phyloP scores from a whole-genome alignment of 2,329 filamentous ascomycete species.

The Pochonia chlamydosporia region DNA sequence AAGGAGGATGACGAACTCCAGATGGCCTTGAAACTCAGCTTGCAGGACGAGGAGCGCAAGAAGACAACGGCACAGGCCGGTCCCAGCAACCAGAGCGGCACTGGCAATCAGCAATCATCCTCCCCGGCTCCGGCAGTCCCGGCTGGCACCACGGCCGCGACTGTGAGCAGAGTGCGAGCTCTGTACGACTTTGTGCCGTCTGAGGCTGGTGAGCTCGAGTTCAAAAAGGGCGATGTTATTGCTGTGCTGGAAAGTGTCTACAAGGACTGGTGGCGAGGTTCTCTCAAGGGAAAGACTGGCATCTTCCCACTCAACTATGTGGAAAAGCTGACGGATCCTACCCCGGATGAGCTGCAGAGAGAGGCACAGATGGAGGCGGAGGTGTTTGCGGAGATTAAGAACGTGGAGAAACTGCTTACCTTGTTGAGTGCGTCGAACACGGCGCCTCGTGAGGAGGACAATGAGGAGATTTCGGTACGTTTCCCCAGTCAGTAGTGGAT shows the following conservation, averaged over 20 bases:
- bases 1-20: slow-evolving; percentile 97
- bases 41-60: slow-evolving; percentile 76
- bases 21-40: slow-evolving; percentile 86
- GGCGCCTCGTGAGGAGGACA: slow-evolving; percentile 78
- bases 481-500: neutral
- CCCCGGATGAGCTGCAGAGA: slow-evolving; percentile 84
- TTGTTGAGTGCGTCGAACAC: slow-evolving; percentile 82
- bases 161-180: slow-evolving; percentile 88
- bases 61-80: slow-evolving; percentile 34
- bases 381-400: slow-evolving; percentile 60
- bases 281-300: slow-evolving; percentile 86
- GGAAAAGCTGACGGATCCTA: slow-evolving; percentile 93
- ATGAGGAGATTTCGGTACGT: slow-evolving; percentile 86
- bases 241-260: slow-evolving; percentile 96
- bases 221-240: slow-evolving; percentile 95
- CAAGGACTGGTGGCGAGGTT: slow-evolving; percentile 99
- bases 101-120: slow-evolving; percentile 33
- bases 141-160: slow-evolving; percentile 88
- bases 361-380: slow-evolving; percentile 91
- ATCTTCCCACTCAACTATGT: slow-evolving; percentile 99
- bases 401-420: slow-evolving; percentile 68
- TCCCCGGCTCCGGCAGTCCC: slow-evolving; percentile 51
- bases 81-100: slow-evolving; percentile 24
- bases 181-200: slow-evolving; percentile 93
- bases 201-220: slow-evolving; percentile 89